Conservation (phyloP, 1,284 basidiomycete species). For the Tetrapyrgos nigripes region DNA sequence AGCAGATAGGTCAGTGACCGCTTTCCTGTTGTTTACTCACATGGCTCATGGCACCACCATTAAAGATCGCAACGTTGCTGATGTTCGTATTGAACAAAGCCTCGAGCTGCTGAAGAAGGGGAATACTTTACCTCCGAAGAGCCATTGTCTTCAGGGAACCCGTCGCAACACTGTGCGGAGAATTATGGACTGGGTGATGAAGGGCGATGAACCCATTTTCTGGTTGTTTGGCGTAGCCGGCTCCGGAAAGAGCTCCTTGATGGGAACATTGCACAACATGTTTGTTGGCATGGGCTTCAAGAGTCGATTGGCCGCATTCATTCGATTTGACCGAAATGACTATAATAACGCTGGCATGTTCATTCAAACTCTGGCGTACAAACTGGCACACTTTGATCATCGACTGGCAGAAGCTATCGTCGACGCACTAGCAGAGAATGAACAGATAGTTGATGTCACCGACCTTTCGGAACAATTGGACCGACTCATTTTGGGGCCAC, state of each 20-base stretch:
- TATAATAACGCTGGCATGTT: slow-evolving; percentile 5
- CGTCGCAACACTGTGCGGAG: not conserved
- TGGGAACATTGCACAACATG: slow-evolving; percentile 2
- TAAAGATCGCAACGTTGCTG: too few species aligned
- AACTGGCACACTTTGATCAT: slow-evolving; percentile 6
- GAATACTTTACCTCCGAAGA: too few species aligned
- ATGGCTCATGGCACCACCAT: too few species aligned
- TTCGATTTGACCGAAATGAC: slow-evolving; percentile 10
- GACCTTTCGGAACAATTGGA: not conserved
- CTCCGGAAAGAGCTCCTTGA: slow-evolving; percentile 11
- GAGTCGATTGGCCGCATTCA: slow-evolving; percentile 10
- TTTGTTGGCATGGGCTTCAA: not conserved
- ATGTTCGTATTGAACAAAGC: not conserved
- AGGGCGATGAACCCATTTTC: not conserved
- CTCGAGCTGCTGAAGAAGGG: too few species aligned
- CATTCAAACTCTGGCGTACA: slow-evolving; percentile 4
- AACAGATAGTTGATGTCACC: not conserved
- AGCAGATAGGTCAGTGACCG: too few species aligned
- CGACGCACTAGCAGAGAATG: not conserved
- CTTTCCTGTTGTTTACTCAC: too few species aligned
- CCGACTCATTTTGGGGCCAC: slow-evolving; percentile 4
- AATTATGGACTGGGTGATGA: slow-evolving; percentile 7
- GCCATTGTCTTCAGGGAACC: not conserved
- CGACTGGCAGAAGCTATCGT: slow-evolving; percentile 2
- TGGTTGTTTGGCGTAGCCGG: slow-evolving; percentile 11